Percentiles rank a stretch among this genome's conserved stretches.
Conservation (phyloP, 192 early-diverging fungal genomes). For the Tieghemiomyces parasiticus region DNA sequence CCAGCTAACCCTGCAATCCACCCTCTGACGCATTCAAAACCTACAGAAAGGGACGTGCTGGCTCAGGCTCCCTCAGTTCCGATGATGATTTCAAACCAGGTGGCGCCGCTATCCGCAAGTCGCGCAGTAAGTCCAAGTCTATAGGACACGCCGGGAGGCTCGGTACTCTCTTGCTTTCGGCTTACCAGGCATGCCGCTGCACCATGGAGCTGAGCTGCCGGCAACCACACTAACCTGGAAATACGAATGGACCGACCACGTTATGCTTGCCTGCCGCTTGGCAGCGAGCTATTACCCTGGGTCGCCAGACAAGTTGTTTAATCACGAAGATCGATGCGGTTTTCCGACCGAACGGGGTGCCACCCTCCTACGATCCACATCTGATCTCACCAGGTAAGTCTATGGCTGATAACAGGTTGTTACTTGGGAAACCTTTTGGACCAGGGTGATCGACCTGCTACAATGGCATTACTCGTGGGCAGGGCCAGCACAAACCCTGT, state of each 20-base stretch:
- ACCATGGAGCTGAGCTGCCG: background rate
- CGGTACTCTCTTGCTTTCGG: too few species aligned
- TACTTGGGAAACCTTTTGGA: background rate
- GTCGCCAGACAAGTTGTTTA: background rate
- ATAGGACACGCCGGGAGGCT: too few species aligned
- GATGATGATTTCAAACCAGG: too few species aligned
- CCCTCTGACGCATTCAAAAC: too few species aligned
- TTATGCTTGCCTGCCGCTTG: background rate
- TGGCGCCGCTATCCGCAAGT: too few species aligned
- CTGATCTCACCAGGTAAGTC: background rate
- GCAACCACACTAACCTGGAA: too few species aligned
- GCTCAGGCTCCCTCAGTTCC: too few species aligned
- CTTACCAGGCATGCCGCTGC: background rate
- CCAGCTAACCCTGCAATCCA: too few species aligned
- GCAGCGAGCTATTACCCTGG: too few species aligned
- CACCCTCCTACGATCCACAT: background rate
- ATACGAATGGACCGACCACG: background rate
- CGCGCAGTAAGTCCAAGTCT: too few species aligned
- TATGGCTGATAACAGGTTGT: background rate
- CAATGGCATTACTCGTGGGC: background rate
- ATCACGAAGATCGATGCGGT: background rate
- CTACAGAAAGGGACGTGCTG: too few species aligned
- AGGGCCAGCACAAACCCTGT: background rate
- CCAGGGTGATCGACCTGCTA: background rate
- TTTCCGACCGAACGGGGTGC: background rate